Conservation (phyloP, 148 eudicot genomes). For the Linanthus parryae region DNA sequence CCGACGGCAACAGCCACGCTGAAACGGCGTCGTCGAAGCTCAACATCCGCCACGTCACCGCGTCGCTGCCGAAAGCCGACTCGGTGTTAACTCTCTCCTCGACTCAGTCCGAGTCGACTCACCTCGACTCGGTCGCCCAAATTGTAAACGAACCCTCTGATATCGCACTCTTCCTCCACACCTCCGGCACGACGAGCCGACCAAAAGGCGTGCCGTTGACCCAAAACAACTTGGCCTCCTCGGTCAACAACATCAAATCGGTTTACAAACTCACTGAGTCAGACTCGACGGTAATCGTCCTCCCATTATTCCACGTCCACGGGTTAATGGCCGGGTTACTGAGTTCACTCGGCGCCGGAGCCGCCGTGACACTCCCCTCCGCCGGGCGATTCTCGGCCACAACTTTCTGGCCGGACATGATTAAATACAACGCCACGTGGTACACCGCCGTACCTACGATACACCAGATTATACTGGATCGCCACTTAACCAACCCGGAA, state of each 20-base stretch:
- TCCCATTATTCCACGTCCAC: conserved; percentile 88
- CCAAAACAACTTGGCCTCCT: conserved; percentile 63
- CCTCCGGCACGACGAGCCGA: conserved; percentile 96
- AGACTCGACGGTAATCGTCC: conserved; percentile 84
- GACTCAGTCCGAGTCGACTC: conserved; percentile 14
- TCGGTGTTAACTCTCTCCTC: conserved; percentile 32
- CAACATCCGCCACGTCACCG: conserved; percentile 51
- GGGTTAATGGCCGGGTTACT: conserved; percentile 66
- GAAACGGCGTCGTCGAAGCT: conserved; percentile 58
- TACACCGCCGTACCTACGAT: conserved; percentile 96
- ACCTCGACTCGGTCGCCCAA: conserved; percentile 9
- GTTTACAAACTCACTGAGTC: conserved; percentile 67
- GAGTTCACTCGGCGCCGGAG: conserved; percentile 77
- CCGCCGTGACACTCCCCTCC: conserved; percentile 63
- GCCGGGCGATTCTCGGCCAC: conserved; percentile 88
- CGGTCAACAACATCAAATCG: conserved; percentile 62
- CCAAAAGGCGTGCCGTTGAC: conserved; percentile 92
- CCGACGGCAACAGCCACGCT: conserved; percentile 65
- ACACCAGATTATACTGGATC: conserved; percentile 82
- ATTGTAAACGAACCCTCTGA: conserved; percentile 64
- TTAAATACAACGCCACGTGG: conserved; percentile 66
- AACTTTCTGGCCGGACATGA: conserved; percentile 86
- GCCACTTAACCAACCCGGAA: conserved; percentile 60
- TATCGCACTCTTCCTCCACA: conserved; percentile 77
- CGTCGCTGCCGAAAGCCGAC: conserved; percentile 26